Evolutionary conservation across 345 rosid genomes (phyloP).

Genomic region (Mallotus nudiflorus): DNA sequence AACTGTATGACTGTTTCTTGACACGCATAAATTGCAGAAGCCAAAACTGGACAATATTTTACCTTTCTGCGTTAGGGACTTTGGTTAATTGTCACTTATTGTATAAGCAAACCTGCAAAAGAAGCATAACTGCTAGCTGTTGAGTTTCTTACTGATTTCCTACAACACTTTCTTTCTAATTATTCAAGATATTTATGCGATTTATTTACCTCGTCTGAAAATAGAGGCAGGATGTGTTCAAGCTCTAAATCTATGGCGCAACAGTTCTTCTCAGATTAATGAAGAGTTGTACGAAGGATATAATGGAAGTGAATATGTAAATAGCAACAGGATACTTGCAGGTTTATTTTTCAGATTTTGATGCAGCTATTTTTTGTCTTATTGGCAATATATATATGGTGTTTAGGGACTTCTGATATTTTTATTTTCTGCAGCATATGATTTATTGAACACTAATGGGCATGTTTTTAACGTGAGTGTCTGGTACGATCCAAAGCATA

Average conservation of each 20-base stretch:
- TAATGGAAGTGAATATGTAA: constrained; percentile 48
- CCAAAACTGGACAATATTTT: background rate
- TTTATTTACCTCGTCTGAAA: constrained; percentile 6
- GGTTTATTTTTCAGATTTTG: constrained; percentile 43
- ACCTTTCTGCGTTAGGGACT: background rate
- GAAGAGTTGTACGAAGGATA: constrained; percentile 67
- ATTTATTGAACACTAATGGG: constrained; percentile 59
- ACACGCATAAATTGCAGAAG: background rate
- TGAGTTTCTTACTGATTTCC: background rate
- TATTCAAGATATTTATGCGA: background rate
- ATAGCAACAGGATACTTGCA: constrained; percentile 64
- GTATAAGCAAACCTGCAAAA: background rate
- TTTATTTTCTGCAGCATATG: constrained; percentile 59
- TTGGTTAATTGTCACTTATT: background rate
- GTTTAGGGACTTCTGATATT: constrained; percentile 8
- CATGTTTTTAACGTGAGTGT: constrained; percentile 59
- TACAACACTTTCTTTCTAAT: background rate
- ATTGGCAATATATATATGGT: background rate
- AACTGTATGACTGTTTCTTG: background rate
- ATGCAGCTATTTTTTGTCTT: background rate
- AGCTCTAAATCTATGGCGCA: constrained; percentile 64
- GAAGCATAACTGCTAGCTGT: background rate
- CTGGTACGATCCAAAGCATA: constrained; percentile 76
- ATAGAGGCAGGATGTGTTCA: constrained; percentile 57
- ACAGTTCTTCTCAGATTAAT: constrained; percentile 61